Base-by-base conservation (phyloP, 495 filamentous ascomycete genomes). In the Lentithecium fluviatile region DNA sequence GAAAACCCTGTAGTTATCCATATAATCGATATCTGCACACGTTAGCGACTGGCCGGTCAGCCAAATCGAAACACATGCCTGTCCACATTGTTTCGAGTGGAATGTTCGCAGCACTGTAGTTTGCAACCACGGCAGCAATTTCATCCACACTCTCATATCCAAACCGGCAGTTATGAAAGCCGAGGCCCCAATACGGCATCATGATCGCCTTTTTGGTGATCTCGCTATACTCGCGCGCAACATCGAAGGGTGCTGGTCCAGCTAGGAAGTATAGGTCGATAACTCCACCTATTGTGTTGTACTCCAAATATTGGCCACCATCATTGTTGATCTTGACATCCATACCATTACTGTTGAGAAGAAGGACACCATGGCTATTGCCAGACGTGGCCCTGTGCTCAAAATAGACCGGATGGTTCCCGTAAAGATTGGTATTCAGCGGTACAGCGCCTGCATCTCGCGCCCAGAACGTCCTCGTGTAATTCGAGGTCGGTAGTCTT, bases 71-170 rank as follows among this genome's bases (percentile, higher is more conserved):
- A n/a, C n/a, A n/a, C n/a, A n/a, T n/a, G n/a, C n/a, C 89, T 3
- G 87, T 93, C 90, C 90, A 95, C 84, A 91, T 89, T 0, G 88
- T 91, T 71, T 96, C 90, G 7, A 96, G 75, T 0, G 90, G 90
- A 60, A 95, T 95, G 7, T 73, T 73, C 11, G 90, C 89, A 29
- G 76, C 69, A 56, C 82, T 86, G 75, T 95, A 94, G 71, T 94
- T 95, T 48, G 84, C 81, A 21, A 94, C 83, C 1, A 86, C 88
- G 65, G 90, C 90, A 23, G 89, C 89, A 26, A 94, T 82, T 36
- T 89, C 84, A 60, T 82, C 92, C 49, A 85, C 81, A 75, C 93
- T 89, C 29, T 76, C 79, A 69, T 91, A 91, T 26, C 90, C 90
- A 62, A 91, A 94, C 61, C 87, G 78, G 73, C 90, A 95, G 60